Evolutionary conservation across 2,329 filamentous ascomycete genomes (phyloP).

Genomic region (Exophiala sideris): DNA sequence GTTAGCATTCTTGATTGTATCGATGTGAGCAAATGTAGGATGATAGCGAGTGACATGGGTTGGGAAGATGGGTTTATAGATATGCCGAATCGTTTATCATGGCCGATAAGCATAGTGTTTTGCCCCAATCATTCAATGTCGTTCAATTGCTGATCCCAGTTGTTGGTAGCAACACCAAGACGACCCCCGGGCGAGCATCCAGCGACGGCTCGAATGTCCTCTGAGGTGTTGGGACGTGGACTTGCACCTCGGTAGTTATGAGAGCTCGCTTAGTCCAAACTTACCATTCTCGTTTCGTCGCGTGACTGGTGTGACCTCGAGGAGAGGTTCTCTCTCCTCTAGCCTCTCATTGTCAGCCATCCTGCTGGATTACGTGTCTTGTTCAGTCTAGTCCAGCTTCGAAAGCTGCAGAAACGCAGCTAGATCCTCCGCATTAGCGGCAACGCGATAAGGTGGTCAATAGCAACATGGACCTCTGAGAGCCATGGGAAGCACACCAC

Average conservation of each 20-base stretch:
- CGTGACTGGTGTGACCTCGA: not conserved
- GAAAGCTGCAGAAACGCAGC: not conserved
- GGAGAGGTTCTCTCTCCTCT: not conserved
- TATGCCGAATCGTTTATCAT: conserved; percentile 4
- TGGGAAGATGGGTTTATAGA: not conserved
- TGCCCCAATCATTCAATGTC: conserved; percentile 5
- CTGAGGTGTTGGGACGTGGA: not conserved
- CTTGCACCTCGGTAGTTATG: not conserved
- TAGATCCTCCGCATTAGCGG: not conserved
- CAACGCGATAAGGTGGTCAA: conserved; percentile 2
- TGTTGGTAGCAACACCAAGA: conserved; percentile 10
- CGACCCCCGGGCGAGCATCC: not conserved
- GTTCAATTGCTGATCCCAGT: conserved; percentile 4
- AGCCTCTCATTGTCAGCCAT: not conserved
- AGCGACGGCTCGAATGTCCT: not conserved
- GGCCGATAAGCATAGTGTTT: conserved; percentile 9
- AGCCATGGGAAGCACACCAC: not conserved
- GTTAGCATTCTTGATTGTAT: not conserved
- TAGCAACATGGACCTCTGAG: conserved; percentile 2
- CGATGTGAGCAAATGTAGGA: not conserved
- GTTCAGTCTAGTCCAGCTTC: not conserved
- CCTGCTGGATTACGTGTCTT: not conserved
- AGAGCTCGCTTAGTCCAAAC: not conserved
- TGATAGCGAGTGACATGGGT: not conserved
- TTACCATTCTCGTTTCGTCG: not conserved